Evolutionary conservation across 2,329 filamentous ascomycete genomes (phyloP).

Genomic region (Didymella glomerata): DNA sequence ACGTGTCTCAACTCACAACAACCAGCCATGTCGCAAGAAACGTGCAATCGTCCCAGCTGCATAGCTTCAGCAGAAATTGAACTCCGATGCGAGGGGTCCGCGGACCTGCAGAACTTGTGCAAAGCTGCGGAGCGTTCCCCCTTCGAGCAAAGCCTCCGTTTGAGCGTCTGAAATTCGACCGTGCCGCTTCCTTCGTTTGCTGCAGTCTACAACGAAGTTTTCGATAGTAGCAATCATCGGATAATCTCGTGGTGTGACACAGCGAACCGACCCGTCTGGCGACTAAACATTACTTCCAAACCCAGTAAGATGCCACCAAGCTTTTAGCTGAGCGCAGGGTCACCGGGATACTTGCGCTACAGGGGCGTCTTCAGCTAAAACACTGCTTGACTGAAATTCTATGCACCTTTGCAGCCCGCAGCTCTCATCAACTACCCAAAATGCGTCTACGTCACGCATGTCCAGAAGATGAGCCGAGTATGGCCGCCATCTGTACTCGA

Average conservation of each 20-base stretch:
- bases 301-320: background rate
- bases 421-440: background rate
- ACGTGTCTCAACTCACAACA: no score
- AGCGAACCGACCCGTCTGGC: background rate
- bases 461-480: slow-evolving; percentile 27
- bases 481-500: slow-evolving; percentile 30
- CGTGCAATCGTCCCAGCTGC: background rate
- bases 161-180: background rate
- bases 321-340: no score
- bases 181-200: background rate
- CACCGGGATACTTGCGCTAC: no score
- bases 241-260: background rate
- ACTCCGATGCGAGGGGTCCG: background rate
- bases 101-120: background rate
- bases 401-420: background rate
- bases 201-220: background rate
- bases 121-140: background rate
- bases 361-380: no score
- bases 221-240: background rate
- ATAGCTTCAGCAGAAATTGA: background rate
- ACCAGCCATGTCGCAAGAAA: no score
- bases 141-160: background rate
- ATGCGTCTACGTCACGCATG: background rate
- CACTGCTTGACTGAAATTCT: no score
- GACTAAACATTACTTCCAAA: background rate